Base-by-base conservation (phyloP, 495 filamentous ascomycete genomes). In the Annulohypoxylon moriforme region DNA sequence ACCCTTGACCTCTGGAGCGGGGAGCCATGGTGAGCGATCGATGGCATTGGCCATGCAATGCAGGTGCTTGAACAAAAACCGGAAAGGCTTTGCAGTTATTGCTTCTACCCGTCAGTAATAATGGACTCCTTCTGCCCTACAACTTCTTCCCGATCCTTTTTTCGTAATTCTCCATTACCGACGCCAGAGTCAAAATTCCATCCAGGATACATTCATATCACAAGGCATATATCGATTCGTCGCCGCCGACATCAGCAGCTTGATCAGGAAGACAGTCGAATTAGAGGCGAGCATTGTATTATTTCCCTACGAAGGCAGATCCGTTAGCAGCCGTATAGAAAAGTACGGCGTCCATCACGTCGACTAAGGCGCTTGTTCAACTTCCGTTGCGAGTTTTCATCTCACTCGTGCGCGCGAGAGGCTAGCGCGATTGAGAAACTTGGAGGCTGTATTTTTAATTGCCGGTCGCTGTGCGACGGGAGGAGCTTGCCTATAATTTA, bases 1-100 rank as follows among this genome's bases (percentile, higher is more conserved):
- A 68, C 55, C 73, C 73, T 75, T 67, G 65, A 46, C 20, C 38
- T 58, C 65, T 61, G 49, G 67, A 59, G 71, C 64, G 74, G 75
- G 75, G 68, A 62, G 75, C 34, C 62, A 34, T 72, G 74, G 72
- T 73, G 68, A 64, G 75, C 34, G 38, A 18, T 69, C 44, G 70
- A 68, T 64, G 55, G 69, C 62, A 65, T 69, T 74, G 71, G 71
- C 50, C 31, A 52, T 59, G 64, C 47, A 18, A 72, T 72, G 69
- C 64, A 64, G 58, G 69, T 72, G 58, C 52, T 67, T 52, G 58
- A 46, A 67, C 59, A 29, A 63, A 42, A 27, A 38, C 38, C 25
- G 27, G 53, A 55, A 27, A 46, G 55, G 53, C 53, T 31, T 33
- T 55, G 62, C 46, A 47, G 29, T 60, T 60, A 68, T 64, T 46